Evolutionary conservation across 164 flowering plant species (phyloP).

Genomic region (Piper betle): DNA sequence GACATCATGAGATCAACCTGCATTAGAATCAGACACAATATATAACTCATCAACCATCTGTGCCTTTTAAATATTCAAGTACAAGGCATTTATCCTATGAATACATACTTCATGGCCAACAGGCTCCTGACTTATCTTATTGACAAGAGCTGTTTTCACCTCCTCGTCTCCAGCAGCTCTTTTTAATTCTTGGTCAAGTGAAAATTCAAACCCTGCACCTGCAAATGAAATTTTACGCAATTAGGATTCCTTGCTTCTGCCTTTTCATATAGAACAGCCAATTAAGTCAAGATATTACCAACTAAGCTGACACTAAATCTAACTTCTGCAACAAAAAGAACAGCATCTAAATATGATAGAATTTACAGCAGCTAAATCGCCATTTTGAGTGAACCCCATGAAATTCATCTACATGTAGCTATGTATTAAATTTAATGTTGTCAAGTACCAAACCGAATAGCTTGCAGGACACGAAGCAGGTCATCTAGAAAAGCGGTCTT

Average conservation of each 20-base stretch:
- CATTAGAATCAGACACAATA: slow-evolving; percentile 1
- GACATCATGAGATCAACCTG: slow-evolving; percentile 95
- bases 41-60: neutral
- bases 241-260: neutral
- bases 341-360: too few species aligned
- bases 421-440: neutral
- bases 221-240: neutral
- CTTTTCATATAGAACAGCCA: too few species aligned
- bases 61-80: neutral
- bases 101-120: slow-evolving; percentile 82
- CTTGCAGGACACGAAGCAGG: slow-evolving; percentile 92
- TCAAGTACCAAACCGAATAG: slow-evolving; percentile 79
- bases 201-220: slow-evolving; percentile 89
- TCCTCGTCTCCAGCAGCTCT: slow-evolving; percentile 66
- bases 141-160: slow-evolving; percentile 67
- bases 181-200: slow-evolving; percentile 59
- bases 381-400: too few species aligned
- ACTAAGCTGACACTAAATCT: too few species aligned
- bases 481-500: slow-evolving; percentile 89
- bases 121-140: slow-evolving; percentile 87
- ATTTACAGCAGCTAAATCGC: neutral
- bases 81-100: neutral
- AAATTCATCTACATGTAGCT: neutral
- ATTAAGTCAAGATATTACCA: too few species aligned
- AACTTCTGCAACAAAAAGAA: too few species aligned